These are phyloP conservation scores for Exserohilum rostratum DNA, from an alignment of 2,329 filamentous ascomycete genomes.

Conservation along the genomic window DNA sequence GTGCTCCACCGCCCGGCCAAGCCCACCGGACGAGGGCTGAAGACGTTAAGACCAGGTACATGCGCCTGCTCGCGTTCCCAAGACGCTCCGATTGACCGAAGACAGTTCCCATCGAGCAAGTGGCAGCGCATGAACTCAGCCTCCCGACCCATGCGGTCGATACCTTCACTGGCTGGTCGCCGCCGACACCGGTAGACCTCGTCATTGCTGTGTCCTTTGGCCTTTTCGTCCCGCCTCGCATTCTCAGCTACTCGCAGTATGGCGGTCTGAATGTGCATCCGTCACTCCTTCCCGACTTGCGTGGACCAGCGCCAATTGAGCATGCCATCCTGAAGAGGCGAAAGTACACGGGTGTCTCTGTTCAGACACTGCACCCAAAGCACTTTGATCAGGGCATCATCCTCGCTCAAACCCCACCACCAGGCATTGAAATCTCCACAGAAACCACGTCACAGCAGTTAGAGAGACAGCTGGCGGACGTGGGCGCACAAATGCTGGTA, in stretches of 20 bases:
- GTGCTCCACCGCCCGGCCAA: conserved; percentile 85
- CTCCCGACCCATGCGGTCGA: conserved; percentile 76
- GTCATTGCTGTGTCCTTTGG: conserved; percentile 95
- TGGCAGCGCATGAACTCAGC: conserved; percentile 65
- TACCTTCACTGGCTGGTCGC: conserved; percentile 80
- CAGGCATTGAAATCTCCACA: conserved; percentile 61
- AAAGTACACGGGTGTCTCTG: conserved; percentile 71
- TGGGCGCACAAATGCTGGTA: conserved; percentile 75
- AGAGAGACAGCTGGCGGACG: conserved; percentile 60
- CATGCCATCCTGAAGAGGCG: conserved; percentile 74
- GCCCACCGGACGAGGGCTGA: conserved; percentile 75
- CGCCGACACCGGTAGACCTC: conserved; percentile 63
- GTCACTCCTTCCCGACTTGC: conserved; percentile 84
- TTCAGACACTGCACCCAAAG: conserved; percentile 82
- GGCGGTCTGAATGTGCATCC: conserved; percentile 94
- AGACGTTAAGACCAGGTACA: conserved; percentile 69
- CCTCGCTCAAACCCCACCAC: conserved; percentile 67
- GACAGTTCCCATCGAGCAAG: conserved; percentile 72
- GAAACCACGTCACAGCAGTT: conserved; percentile 58
- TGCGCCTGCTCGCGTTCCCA: conserved; percentile 5
- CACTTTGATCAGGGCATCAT: conserved; percentile 81
- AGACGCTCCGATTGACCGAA: conserved; percentile 16
- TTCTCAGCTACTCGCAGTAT: conserved; percentile 73
- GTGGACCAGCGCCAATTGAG: conserved; percentile 85
- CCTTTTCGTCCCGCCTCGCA: conserved; percentile 78